These are phyloP conservation scores for Caryopteris hybrid DNA, from an alignment of 305 asterid species.

Conservation along the genomic window DNA sequence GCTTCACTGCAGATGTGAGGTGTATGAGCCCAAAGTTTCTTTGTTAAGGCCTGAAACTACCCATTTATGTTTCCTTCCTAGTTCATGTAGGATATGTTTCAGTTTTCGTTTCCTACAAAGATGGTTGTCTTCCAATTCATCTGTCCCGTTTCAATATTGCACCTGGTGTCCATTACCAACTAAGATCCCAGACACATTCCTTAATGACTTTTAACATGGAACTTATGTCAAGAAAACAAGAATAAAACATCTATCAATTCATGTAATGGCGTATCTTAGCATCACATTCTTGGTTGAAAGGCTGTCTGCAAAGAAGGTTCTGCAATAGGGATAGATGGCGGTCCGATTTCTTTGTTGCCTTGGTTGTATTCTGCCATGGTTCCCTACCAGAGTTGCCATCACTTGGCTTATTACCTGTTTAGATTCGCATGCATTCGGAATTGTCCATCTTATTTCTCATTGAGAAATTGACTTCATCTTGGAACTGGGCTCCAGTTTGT, in stretches of 20 bases:
- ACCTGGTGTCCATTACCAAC: not conserved
- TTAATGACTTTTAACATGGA: not conserved
- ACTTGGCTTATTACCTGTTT: constrained; percentile 28
- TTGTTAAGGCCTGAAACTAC: too few relatives aligned
- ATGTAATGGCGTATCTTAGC: not conserved
- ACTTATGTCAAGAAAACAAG: not conserved
- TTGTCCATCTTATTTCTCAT: constrained; percentile 16
- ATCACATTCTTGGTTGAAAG: constrained; percentile 19
- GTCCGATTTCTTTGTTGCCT: constrained; percentile 13
- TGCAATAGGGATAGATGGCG: constrained; percentile 18
- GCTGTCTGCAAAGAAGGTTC: constrained; percentile 2
- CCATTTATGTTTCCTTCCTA: too few relatives aligned
- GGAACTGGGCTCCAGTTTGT: constrained; percentile 36
- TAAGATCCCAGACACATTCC: not conserved
- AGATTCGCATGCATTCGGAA: constrained; percentile 19
- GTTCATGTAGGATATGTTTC: too few relatives aligned
- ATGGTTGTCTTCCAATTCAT: too few relatives aligned
- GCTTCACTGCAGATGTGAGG: too few relatives aligned
- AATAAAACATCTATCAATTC: not conserved
- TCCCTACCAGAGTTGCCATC: constrained; percentile 26
- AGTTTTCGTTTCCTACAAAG: too few relatives aligned
- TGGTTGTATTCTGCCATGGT: constrained; percentile 15
- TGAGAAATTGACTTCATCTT: constrained; percentile 12
- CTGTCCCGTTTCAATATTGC: too few relatives aligned
- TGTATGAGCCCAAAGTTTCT: too few relatives aligned